These are phyloP conservation scores for Candida berthetii DNA, from an alignment of 805 yeast species.

Conservation along the genomic window DNA sequence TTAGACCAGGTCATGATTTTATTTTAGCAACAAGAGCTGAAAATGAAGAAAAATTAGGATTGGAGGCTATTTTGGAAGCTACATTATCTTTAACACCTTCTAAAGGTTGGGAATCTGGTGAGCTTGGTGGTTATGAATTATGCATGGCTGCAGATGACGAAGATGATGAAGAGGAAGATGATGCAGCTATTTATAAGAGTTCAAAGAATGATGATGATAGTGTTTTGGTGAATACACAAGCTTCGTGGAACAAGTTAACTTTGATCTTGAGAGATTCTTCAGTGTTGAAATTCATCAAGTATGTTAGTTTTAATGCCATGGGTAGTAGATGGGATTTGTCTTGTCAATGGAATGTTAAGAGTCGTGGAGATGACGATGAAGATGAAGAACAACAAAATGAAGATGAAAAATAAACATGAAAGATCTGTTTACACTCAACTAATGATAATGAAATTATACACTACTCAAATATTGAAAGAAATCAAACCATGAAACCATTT, in stretches of 20 bases:
- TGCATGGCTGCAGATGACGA: conserved; percentile 60
- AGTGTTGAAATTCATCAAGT: conserved; percentile 88
- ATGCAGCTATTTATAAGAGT: conserved; percentile 76
- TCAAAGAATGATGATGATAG: conserved; percentile 61
- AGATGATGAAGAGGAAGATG: conserved; percentile 43
- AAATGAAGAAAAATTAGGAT: conserved; percentile 24
- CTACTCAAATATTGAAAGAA: not conserved
- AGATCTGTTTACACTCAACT: not conserved
- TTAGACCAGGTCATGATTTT: conserved; percentile 93
- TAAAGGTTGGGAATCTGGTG: conserved; percentile 82
- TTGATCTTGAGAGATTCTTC: conserved; percentile 78
- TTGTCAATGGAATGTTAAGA: conserved; percentile 71
- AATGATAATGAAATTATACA: not conserved
- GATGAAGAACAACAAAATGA: conserved; percentile 2
- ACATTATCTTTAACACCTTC: conserved; percentile 80
- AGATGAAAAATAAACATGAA: conserved; percentile 4
- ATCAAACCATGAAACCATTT: conserved; percentile 1
- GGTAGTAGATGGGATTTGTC: conserved; percentile 92
- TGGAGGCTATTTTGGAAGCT: conserved; percentile 59
- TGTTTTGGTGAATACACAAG: conserved; percentile 73
- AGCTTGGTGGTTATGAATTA: conserved; percentile 89
- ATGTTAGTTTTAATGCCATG: conserved; percentile 80
- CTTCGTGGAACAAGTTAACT: conserved; percentile 75
- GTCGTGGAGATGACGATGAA: conserved; percentile 25
- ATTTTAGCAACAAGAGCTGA: conserved; percentile 73